Percentiles rank a stretch among this genome's conserved stretches.
phyloP scores from a whole-genome alignment of 768 basidiomycete genomes.

The Mycena chlorophos region DNA sequence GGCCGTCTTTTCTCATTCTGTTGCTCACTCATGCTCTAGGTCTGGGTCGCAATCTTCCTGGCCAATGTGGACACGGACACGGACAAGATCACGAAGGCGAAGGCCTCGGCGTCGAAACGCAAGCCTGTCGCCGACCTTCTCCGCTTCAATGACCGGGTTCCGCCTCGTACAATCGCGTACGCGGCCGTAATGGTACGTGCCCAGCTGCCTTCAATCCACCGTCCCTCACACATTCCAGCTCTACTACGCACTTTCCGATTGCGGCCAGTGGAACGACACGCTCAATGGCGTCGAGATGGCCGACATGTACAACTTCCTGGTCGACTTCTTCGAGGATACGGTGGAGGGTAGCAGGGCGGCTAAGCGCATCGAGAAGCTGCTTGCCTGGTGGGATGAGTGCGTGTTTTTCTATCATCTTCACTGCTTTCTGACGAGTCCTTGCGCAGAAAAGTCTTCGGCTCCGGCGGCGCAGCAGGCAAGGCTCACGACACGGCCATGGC shows the following conservation, averaged over 20 bases:
- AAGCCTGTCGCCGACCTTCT: not conserved
- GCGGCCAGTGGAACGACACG: not conserved
- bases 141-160: slow-evolving; percentile 9
- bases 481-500: not conserved
- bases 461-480: too few species aligned
- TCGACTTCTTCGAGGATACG: not conserved
- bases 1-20: not conserved
- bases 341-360: not conserved
- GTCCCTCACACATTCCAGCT: not conserved
- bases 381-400: not conserved
- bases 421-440: not conserved
- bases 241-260: not conserved
- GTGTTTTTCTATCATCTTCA: not conserved
- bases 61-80: not conserved
- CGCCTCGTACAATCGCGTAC: slow-evolving; percentile 9
- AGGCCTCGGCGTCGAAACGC: not conserved
- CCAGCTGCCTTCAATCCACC: too few species aligned
- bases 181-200: not conserved
- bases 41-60: slow-evolving; percentile 1
- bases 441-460: not conserved
- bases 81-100: not conserved
- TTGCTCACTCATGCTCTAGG: not conserved
- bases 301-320: not conserved
- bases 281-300: not conserved
- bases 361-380: not conserved